These are phyloP conservation scores for Biscutella auriculata DNA, from an alignment of 441 rosid species.

Conservation along the genomic window DNA sequence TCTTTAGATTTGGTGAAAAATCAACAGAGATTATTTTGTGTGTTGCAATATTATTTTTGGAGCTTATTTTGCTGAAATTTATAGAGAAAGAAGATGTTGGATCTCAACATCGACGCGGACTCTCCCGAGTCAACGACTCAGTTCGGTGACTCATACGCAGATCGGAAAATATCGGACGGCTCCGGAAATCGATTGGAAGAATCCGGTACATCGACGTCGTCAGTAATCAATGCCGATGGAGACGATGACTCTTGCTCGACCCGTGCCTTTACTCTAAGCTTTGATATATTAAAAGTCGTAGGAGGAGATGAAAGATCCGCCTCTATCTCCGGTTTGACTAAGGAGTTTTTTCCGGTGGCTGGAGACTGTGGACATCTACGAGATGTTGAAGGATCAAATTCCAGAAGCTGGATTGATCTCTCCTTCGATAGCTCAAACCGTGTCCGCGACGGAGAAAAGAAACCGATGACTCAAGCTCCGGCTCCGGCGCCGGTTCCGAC, in stretches of 20 bases:
- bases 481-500: slow-evolving; percentile 20
- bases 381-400: slow-evolving; percentile 28
- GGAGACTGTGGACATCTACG: slow-evolving; percentile 26
- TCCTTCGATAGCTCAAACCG: slow-evolving; percentile 30
- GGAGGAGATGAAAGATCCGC: slow-evolving; percentile 15
- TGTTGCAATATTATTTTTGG: no score
- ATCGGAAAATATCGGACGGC: slow-evolving; percentile 29
- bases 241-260: slow-evolving; percentile 56
- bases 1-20: no score
- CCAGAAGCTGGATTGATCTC: slow-evolving; percentile 47
- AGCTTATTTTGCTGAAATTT: no score
- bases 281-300: slow-evolving; percentile 54
- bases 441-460: slow-evolving; percentile 27
- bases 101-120: slow-evolving; percentile 64
- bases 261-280: slow-evolving; percentile 43
- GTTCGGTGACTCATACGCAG: slow-evolving; percentile 27
- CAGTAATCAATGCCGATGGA: slow-evolving; percentile 67
- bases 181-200: slow-evolving; percentile 35
- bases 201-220: slow-evolving; percentile 77
- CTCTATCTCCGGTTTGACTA: slow-evolving; percentile 28
- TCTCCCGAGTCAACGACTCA: slow-evolving; percentile 53
- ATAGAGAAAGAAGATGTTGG: slow-evolving; percentile 51
- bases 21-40: no score
- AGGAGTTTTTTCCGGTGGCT: slow-evolving; percentile 51
- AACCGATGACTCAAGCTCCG: slow-evolving; percentile 28